These are phyloP conservation scores for Limtongozyma cylindracea DNA, from an alignment of 805 yeast species.

Conservation along the genomic window DNA sequence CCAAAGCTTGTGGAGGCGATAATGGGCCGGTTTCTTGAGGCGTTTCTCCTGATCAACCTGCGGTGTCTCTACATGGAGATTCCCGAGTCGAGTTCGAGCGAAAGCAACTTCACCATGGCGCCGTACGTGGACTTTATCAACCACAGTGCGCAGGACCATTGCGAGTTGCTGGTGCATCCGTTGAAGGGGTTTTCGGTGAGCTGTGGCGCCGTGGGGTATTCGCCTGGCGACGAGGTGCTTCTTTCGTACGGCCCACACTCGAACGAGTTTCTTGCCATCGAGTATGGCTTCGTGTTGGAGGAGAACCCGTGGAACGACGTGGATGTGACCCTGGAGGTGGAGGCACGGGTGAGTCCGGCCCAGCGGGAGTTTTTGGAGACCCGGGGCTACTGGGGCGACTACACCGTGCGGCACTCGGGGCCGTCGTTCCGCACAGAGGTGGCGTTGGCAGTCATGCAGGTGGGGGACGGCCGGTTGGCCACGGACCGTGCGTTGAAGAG, in stretches of 20 bases:
- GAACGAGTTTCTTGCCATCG: conserved; percentile 58
- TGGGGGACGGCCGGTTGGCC: conserved; percentile 1
- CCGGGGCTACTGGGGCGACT: conserved; percentile 44
- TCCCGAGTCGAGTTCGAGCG: conserved; percentile 20
- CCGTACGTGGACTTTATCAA: conserved; percentile 81
- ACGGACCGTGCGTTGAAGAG: no score
- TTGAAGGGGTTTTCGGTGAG: conserved; percentile 24
- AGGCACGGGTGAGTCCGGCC: conserved; percentile 7
- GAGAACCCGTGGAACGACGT: conserved; percentile 44
- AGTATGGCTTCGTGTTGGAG: conserved; percentile 56
- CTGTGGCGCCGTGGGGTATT: conserved; percentile 6
- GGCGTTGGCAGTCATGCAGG: conserved; percentile 37
- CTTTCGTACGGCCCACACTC: conserved; percentile 78
- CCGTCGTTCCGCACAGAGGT: conserved; percentile 54
- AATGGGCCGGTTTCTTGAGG: no score
- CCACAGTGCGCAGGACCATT: conserved; percentile 31
- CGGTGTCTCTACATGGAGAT: conserved; percentile 68
- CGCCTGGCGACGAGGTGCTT: conserved; percentile 26
- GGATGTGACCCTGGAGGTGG: conserved; percentile 26
- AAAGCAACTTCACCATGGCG: conserved; percentile 68
- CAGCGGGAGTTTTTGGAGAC: conserved; percentile 21
- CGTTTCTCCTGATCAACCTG: no score
- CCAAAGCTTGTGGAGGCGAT: conserved; percentile 31
- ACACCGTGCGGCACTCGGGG: conserved; percentile 25
- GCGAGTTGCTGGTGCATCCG: conserved; percentile 18